Percentiles rank a stretch among this genome's conserved stretches.
phyloP scores from a whole-genome alignment of 192 early-diverging fungal genomes.

The Diversispora eburnea region DNA sequence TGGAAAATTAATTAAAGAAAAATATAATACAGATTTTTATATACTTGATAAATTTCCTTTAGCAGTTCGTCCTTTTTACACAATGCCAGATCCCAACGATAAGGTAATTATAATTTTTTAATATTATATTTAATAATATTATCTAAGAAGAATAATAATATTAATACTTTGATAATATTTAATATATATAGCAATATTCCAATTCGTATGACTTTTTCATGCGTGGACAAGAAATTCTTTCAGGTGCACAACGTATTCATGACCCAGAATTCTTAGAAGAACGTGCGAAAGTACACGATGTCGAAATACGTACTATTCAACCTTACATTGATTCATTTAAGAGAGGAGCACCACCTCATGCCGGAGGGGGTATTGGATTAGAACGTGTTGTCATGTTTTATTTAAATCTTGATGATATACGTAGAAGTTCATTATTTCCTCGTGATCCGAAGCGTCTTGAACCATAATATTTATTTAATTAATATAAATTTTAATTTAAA shows the following conservation, averaged over 20 bases:
- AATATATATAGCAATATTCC: constrained; percentile 71
- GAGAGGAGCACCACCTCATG: constrained; percentile 94
- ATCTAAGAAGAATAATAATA: neutral
- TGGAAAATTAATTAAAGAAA: constrained; percentile 84
- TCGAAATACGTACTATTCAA: constrained; percentile 81
- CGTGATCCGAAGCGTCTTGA: constrained; percentile 92
- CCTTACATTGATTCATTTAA: constrained; percentile 95
- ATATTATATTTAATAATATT: constrained; percentile 22
- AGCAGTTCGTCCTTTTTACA: constrained; percentile 95
- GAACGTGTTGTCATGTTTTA: constrained; percentile 98
- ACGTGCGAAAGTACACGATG: constrained; percentile 68
- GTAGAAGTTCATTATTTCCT: constrained; percentile 89
- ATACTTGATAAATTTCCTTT: constrained; percentile 99
- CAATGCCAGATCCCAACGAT: constrained; percentile 92
- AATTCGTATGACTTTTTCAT: constrained; percentile 99
- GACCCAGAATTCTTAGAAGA: constrained; percentile 77
- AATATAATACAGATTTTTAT: constrained; percentile 98
- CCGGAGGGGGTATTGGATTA: constrained; percentile 94
- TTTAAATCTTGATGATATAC: constrained; percentile 91
- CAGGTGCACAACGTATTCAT: constrained; percentile 98
- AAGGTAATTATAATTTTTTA: constrained; percentile 39
- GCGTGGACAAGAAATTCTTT: constrained; percentile 97
- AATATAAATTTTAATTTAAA: neutral
- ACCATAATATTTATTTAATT: constrained; percentile 55
- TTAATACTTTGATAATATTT: too few relatives aligned